Evolutionary conservation across 108 stramenopile species (phyloP).

Genomic region (Nitzschia sp.): DNA sequence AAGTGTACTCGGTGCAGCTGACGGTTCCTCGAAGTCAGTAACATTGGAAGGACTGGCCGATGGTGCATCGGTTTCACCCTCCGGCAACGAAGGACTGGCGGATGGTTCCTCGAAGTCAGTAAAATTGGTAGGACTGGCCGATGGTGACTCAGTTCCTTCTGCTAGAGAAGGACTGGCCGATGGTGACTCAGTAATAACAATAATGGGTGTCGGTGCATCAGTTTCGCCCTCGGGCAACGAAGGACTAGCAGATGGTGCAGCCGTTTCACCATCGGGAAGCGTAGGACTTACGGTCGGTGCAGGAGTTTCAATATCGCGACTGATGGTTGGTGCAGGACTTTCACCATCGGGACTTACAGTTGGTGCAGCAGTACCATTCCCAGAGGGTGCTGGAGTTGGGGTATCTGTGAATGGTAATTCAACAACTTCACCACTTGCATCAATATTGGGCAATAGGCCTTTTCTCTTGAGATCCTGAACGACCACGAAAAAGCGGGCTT

Average conservation of each 20-base stretch:
- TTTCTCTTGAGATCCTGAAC: slow-evolving; percentile 15
- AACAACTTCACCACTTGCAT: slow-evolving; percentile 22
- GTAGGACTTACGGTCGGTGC: neutral
- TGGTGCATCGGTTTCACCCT: neutral
- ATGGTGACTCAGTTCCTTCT: no score
- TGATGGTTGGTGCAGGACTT: slow-evolving; percentile 3
- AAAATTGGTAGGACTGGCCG: no score
- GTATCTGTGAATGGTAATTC: slow-evolving; percentile 17
- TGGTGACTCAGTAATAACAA: neutral
- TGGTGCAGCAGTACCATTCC: neutral
- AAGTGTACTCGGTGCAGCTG: no score
- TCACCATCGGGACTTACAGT: slow-evolving; percentile 3
- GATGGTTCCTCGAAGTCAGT: no score
- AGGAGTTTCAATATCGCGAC: neutral
- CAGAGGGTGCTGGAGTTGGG: slow-evolving; percentile 8
- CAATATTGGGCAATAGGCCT: slow-evolving; percentile 16
- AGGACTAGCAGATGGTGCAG: neutral
- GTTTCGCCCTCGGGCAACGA: neutral
- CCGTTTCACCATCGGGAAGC: neutral
- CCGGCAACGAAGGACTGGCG: neutral
- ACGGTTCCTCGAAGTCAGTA: no score
- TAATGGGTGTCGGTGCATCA: neutral
- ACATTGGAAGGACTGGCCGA: no score
- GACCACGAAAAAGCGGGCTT: slow-evolving; percentile 19
- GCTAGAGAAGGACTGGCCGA: neutral